Base-by-base conservation (phyloP, 2,329 filamentous ascomycete genomes). In the Trichoderma pleuroti region DNA sequence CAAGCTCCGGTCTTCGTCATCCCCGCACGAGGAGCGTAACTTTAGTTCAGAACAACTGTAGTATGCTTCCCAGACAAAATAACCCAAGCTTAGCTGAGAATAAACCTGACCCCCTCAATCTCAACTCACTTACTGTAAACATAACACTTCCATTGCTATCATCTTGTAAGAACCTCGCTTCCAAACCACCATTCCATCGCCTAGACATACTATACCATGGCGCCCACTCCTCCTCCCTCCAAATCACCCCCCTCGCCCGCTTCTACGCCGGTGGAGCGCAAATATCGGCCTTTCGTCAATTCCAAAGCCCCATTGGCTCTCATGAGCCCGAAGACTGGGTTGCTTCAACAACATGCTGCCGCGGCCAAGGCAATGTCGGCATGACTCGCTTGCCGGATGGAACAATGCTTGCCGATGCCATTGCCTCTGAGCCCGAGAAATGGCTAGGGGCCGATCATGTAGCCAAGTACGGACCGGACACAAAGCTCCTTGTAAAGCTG, bases 401-500 rank as follows among this genome's bases (percentile, higher is more conserved):
- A 14, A 56, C 28, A 0, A 30, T 74, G 12, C 74, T 74, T n/a
- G 62, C 63, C 42, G 73, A 74, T 54, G 72, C 73, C 34, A 18
- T 76, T 5, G 26, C 63, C 2, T 62, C 67, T 7, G 71, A 74
- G 3, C 73, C 73, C 0, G 72, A 74, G 7, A 60, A 60, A 5
- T 76, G 74, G 74, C 72, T 74, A 1, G 74, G 74, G 9, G n/a
- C 59, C 2, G 54, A 71, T 0, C 74, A 76, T 62, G 57, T 73
- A 1, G 69, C 67, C 9, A 71, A 71, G 12, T 72, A 71, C 32
- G 74, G 74, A 16, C 30, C 42, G 30, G 73, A 76, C 54, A 74
- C 72, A 4, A 74, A 75, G 59, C 62, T 75, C 4, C 68, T 75
- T 6, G 71, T 75, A 36, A 75, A 75, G 73, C 65, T 75, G 24